Percentiles rank a stretch among this genome's conserved stretches.
These are phyloP conservation scores for Sonneratia alba DNA, from an alignment of 345 rosid species.

Conservation along the genomic window DNA sequence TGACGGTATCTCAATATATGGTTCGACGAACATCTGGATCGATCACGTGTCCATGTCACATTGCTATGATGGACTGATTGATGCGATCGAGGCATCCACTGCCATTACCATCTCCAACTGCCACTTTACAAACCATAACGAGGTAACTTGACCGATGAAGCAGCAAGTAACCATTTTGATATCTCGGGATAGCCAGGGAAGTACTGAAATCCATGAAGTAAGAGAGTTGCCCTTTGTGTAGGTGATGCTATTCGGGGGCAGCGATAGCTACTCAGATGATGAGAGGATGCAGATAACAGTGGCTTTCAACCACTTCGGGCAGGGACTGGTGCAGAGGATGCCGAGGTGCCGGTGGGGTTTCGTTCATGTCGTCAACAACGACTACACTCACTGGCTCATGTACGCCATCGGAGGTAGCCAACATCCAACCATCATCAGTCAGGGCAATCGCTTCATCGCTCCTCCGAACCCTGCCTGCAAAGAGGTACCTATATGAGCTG, in stretches of 20 bases:
- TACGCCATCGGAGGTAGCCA: conserved; percentile 70
- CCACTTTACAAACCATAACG: conserved; percentile 73
- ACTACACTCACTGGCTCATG: conserved; percentile 68
- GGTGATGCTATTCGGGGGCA: conserved; percentile 69
- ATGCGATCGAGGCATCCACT: conserved; percentile 57
- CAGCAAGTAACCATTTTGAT: neutral
- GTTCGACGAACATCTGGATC: conserved; percentile 59
- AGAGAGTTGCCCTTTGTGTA: conserved; percentile 4
- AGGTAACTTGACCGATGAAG: conserved; percentile 19
- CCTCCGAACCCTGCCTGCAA: conserved; percentile 33
- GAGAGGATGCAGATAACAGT: conserved; percentile 54
- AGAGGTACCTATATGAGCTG: conserved; percentile 22
- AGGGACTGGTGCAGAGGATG: conserved; percentile 48
- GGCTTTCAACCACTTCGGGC: conserved; percentile 70
- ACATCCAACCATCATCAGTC: conserved; percentile 58
- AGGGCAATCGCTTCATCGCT: conserved; percentile 72
- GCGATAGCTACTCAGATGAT: conserved; percentile 28
- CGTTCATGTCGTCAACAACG: conserved; percentile 68
- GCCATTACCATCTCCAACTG: conserved; percentile 71
- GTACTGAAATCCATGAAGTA: too few relatives aligned
- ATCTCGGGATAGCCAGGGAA: neutral
- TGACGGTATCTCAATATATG: conserved; percentile 63
- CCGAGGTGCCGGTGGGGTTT: conserved; percentile 51
- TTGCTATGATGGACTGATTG: conserved; percentile 66
- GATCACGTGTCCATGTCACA: conserved; percentile 64